Conservation (phyloP, 176 grass and related monocot species). For the Zea mays region Zm-B73-REFERENCE-NAM-5.0 NC_050103.1:178482501-178483000, state of each 20-base stretch:
- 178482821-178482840: neutral
- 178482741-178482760: neutral
- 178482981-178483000: neutral
- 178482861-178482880: neutral
- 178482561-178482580: too few species aligned
- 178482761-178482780: too few species aligned
- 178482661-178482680: neutral
- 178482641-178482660: too few species aligned
- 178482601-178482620: too few species aligned
- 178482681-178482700: neutral
- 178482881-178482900: neutral
- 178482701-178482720: neutral
- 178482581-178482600: too few species aligned
- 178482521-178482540: too few species aligned
- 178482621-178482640: too few species aligned
- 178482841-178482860: neutral
- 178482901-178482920: neutral
- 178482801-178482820: too few species aligned
- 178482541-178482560: too few species aligned
- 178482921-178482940: neutral
- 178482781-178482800: too few species aligned
- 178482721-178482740: neutral
- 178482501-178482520: too few species aligned
- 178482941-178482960: neutral
- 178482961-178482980: neutral